A percentile compares a stretch with the other conserved stretches of the same genome.
Evolutionary conservation across 352 stramenopile genomes (phyloP).

Genomic region (Phytophthora crassamura): DNA sequence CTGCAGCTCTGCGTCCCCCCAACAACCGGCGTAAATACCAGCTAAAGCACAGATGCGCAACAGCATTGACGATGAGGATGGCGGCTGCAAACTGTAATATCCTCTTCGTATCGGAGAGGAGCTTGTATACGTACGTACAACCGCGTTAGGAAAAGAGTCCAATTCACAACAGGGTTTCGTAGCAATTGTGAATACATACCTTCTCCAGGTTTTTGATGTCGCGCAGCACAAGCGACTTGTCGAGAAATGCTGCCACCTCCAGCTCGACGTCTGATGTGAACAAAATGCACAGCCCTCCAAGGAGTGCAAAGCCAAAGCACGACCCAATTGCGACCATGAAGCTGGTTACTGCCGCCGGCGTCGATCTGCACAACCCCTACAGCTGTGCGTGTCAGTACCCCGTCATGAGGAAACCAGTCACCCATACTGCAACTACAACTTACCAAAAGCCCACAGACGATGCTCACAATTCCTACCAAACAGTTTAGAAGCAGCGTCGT

Average conservation of each 20-base stretch:
- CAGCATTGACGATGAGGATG: slow-evolving; percentile 46
- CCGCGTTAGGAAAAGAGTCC: not conserved
- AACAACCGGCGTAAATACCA: slow-evolving; percentile 56
- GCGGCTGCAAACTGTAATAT: slow-evolving; percentile 45
- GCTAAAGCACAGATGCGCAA: slow-evolving; percentile 46
- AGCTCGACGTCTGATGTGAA: slow-evolving; percentile 51
- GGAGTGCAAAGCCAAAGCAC: slow-evolving; percentile 55
- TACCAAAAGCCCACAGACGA: slow-evolving; percentile 57
- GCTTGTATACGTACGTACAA: slow-evolving; percentile 40
- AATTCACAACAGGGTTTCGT: not conserved
- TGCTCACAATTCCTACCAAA: slow-evolving; percentile 47
- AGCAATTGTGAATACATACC: slow-evolving; percentile 26
- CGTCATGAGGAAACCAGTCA: no score
- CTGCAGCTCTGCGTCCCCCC: slow-evolving; percentile 55
- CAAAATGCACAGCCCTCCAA: slow-evolving; percentile 67
- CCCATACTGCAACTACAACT: slow-evolving; percentile 1
- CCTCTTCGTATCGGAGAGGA: slow-evolving; percentile 47
- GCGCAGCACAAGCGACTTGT: slow-evolving; percentile 50
- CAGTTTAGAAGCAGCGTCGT: slow-evolving; percentile 42
- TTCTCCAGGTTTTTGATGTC: slow-evolving; percentile 44
- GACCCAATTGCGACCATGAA: slow-evolving; percentile 59
- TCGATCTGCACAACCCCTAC: slow-evolving; percentile 59
- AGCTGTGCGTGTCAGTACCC: not conserved
- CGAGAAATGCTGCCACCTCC: slow-evolving; percentile 56
- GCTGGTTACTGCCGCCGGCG: slow-evolving; percentile 55